Base-by-base conservation (phyloP, 2,329 filamentous ascomycete genomes). In the Hymenotorrendiella dingleyae region DNA sequence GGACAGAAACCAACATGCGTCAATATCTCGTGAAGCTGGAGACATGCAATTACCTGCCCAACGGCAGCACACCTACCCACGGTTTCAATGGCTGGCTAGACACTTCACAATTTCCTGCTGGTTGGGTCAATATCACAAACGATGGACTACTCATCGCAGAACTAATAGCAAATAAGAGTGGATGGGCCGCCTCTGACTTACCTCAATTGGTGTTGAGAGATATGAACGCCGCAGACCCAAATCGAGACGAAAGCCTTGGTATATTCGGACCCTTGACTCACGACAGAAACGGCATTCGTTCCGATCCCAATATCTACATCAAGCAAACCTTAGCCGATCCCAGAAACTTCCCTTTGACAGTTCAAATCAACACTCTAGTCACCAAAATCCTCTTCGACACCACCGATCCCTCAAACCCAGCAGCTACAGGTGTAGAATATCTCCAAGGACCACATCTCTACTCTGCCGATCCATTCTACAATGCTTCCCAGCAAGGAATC, bases 361-460 rank as follows among this genome's bases (percentile, higher is more conserved):
- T 48, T 12, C 20, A 27, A 17, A 29, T 41, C 4, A 39, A 42
- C n/a, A 28, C 42, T 30, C 38, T 68, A 19, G 66, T 64, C 6
- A 68, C 64, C n/a, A 65, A 65, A 46, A 47, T 68, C 41, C 54
- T 59, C 40, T 67, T 68, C 50, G 22, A 34, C 19, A 34, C 30
- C 4, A 48, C 44, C 54, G 56, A 50, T 35, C 48, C 44, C 54
- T 47, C 40, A 53, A 40, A 46, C 19, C 48, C 49, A 20, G 56
- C 58, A 47, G 63, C 66, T 8, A 60, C 60, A 3, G 69, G 67
- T 3, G 60, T 69, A 8, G 62, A 71, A 43, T 69, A 63, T 38
- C 46, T 69, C 2, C 49, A 61, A n/a, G 67, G 66, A 0, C 57
- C 67, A 41, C 62, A 59, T 16, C 36, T 71, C 2, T 71, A 71